Conservation (phyloP, 805 yeast species). For the Candida sithepensis region DNA sequence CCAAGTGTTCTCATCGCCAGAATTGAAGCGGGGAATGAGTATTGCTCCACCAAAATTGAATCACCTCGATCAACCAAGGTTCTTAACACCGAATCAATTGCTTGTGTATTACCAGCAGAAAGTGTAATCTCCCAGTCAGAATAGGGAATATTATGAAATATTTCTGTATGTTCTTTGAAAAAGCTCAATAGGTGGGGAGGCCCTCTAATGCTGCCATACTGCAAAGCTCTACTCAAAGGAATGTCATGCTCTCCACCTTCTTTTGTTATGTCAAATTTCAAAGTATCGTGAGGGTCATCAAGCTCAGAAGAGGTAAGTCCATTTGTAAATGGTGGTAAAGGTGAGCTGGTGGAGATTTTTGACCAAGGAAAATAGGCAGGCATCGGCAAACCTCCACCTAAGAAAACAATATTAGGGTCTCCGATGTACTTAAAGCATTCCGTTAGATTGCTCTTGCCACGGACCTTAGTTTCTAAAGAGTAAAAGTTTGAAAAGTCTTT, state of each 20-base stretch:
- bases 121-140: constrained; percentile 71
- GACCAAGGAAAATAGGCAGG: constrained; percentile 92
- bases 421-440: constrained; percentile 60
- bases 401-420: constrained; percentile 74
- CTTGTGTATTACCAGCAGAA: constrained; percentile 85
- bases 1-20: constrained; percentile 65
- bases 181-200: constrained; percentile 65
- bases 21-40: constrained; percentile 70
- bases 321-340: constrained; percentile 71
- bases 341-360: constrained; percentile 62
- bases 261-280: neutral
- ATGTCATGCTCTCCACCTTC: neutral
- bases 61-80: constrained; percentile 58
- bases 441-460: neutral
- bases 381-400: constrained; percentile 95
- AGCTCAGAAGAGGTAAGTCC: constrained; percentile 46
- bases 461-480: constrained; percentile 1
- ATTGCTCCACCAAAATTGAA: constrained; percentile 70
- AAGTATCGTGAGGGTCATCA: neutral
- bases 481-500: neutral
- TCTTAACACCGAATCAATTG: constrained; percentile 82
- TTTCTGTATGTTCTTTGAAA: constrained; percentile 69
- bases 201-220: constrained; percentile 87
- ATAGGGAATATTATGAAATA: constrained; percentile 49
- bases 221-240: constrained; percentile 76